A percentile compares a stretch with the other conserved stretches of the same genome.
Conservation (phyloP, 345 rosid genomes). For the Jatropha curcas region DNA sequence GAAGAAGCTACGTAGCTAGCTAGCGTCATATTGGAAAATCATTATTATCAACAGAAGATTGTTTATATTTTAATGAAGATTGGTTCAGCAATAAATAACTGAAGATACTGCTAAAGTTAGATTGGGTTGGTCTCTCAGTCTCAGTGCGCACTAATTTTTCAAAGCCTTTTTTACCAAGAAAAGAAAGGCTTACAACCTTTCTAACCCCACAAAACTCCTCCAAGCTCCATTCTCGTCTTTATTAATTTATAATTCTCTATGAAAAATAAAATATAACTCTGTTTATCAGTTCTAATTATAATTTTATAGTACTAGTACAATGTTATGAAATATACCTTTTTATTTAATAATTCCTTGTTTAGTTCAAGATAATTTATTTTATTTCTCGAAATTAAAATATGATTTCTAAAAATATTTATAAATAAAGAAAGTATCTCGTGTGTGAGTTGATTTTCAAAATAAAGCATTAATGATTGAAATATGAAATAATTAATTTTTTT, state of each 20-base stretch:
- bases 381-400: too few relatives aligned
- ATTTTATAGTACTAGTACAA: too few relatives aligned
- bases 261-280: too few relatives aligned
- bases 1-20: not conserved
- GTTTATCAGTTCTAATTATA: not conserved
- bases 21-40: not conserved
- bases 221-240: not conserved
- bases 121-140: too few relatives aligned
- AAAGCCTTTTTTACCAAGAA: conserved; percentile 31
- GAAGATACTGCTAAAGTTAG: conserved; percentile 25
- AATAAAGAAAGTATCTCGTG: too few relatives aligned
- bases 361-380: too few relatives aligned
- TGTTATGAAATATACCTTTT: too few relatives aligned
- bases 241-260: not conserved
- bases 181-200: conserved; percentile 40
- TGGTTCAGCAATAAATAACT: conserved; percentile 11
- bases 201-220: conserved; percentile 30
- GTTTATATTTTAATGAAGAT: conserved; percentile 4
- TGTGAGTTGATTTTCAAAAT: too few relatives aligned
- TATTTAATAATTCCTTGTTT: too few relatives aligned
- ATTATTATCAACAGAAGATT: not conserved
- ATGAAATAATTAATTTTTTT: too few relatives aligned
- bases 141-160: conserved; percentile 36
- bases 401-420: too few relatives aligned
- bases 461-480: too few relatives aligned